phyloP scores from a whole-genome alignment of 306 rosid genomes.

The Medicago lupulina region DNA sequence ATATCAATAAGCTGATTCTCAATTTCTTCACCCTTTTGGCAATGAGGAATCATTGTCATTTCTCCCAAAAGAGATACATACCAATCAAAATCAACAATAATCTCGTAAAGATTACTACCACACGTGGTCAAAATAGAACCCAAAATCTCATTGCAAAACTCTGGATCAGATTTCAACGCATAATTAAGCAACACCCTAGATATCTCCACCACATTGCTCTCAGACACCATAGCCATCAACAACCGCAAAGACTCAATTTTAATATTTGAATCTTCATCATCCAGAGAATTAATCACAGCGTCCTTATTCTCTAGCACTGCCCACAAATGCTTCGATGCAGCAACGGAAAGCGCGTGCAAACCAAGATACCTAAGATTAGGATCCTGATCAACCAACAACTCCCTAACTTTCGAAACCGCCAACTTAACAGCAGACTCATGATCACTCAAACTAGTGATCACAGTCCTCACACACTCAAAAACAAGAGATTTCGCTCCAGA shows the following conservation, averaged over 20 bases:
- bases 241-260: slow-evolving; percentile 76
- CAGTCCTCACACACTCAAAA: slow-evolving; percentile 87
- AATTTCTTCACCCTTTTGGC: slow-evolving; percentile 85
- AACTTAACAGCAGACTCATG: slow-evolving; percentile 76
- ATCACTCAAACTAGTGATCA: slow-evolving; percentile 70
- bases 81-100: slow-evolving; percentile 88
- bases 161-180: slow-evolving; percentile 81
- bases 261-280: slow-evolving; percentile 84
- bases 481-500: slow-evolving; percentile 77
- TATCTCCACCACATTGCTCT: slow-evolving; percentile 74
- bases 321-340: slow-evolving; percentile 70
- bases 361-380: slow-evolving; percentile 93
- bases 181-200: slow-evolving; percentile 74
- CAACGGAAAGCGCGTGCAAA: slow-evolving; percentile 69
- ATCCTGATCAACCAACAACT: slow-evolving; percentile 78
- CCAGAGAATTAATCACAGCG: slow-evolving; percentile 75
- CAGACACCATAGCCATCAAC: slow-evolving; percentile 86
- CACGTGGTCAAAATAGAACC: slow-evolving; percentile 76
- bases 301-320: slow-evolving; percentile 88
- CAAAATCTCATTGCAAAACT: slow-evolving; percentile 79
- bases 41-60: slow-evolving; percentile 80
- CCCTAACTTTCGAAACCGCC: slow-evolving; percentile 65
- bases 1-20: slow-evolving; percentile 89
- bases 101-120: slow-evolving; percentile 70
- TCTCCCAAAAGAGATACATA: slow-evolving; percentile 86